A percentile compares a stretch with the other conserved stretches of the same genome.
phyloP scores from a whole-genome alignment of 2,329 filamentous ascomycete species.

The Colletotrichum sp. region DNA sequence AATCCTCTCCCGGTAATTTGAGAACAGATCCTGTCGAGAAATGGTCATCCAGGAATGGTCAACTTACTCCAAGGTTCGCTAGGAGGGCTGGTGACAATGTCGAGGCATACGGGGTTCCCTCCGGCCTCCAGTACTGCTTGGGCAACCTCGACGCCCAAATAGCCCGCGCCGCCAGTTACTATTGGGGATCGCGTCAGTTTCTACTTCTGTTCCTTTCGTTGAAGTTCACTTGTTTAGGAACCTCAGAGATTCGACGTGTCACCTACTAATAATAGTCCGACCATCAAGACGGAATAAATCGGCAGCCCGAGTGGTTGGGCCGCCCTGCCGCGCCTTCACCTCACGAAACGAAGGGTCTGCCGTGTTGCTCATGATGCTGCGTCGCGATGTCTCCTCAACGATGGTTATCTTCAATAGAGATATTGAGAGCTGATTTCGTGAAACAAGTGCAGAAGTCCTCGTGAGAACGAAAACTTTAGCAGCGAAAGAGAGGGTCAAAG shows the following conservation, averaged over 20 bases:
- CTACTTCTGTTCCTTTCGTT: background rate
- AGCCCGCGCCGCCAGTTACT: conserved; percentile 31
- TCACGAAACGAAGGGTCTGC: background rate
- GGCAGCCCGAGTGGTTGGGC: background rate
- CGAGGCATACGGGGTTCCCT: conserved; percentile 36
- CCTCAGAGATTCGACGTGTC: background rate
- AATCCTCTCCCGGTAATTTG: background rate
- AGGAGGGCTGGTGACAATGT: conserved; percentile 25
- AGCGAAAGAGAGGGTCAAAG: background rate
- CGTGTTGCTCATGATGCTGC: background rate
- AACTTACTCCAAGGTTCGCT: conserved; percentile 24
- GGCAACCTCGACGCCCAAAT: conserved; percentile 25
- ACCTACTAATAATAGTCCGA: background rate
- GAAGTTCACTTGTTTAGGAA: background rate
- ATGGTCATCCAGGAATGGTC: background rate
- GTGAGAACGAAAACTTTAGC: background rate
- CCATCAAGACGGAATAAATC: background rate
- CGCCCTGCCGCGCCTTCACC: background rate
- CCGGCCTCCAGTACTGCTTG: conserved; percentile 32
- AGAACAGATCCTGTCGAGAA: background rate
- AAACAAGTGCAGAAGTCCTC: background rate
- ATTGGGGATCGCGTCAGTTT: background rate
- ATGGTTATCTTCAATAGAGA: background rate
- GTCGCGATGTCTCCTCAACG: background rate
- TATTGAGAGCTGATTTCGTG: background rate